phyloP scores from a whole-genome alignment of 768 basidiomycete species.

The Lentinula boryana region DNA sequence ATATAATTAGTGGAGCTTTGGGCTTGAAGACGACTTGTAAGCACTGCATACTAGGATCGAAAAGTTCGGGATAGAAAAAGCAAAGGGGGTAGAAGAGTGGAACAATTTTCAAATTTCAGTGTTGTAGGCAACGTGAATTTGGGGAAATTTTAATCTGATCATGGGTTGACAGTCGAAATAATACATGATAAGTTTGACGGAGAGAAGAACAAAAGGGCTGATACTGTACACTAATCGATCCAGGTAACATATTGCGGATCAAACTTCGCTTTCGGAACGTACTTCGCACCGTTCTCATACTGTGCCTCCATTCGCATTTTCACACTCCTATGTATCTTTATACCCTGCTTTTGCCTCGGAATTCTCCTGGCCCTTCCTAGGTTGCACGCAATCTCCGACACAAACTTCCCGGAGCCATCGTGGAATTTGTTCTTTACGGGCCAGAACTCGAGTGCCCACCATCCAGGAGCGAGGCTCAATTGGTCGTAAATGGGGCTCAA shows the following conservation, averaged over 20 bases:
- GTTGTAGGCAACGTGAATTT: no score
- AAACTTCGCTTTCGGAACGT: conserved; percentile 1
- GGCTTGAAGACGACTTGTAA: no score
- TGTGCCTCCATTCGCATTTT: conserved; percentile 37
- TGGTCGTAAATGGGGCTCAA: conserved; percentile 49
- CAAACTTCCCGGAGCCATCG: conserved; percentile 14
- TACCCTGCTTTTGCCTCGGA: conserved; percentile 23
- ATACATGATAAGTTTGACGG: not conserved
- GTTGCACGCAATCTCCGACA: conserved; percentile 21
- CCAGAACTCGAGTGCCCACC: conserved; percentile 65
- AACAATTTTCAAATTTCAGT: no score
- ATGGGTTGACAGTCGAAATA: no score
- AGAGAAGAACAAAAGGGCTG: not conserved
- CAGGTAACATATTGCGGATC: not conserved
- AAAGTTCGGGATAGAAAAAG: no score
- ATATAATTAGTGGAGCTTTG: no score
- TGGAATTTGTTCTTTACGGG: conserved; percentile 36
- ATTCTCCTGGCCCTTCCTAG: conserved; percentile 36
- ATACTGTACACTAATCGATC: conserved; percentile 1
- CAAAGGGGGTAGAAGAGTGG: no score
- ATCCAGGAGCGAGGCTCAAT: conserved; percentile 34
- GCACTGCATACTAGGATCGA: no score
- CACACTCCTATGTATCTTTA: conserved; percentile 43
- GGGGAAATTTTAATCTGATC: no score
- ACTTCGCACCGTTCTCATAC: not conserved